These are phyloP conservation scores for Amoebophrya sp. DNA, from an alignment of 169 alveolate genomes.

Conservation along the genomic window DNA sequence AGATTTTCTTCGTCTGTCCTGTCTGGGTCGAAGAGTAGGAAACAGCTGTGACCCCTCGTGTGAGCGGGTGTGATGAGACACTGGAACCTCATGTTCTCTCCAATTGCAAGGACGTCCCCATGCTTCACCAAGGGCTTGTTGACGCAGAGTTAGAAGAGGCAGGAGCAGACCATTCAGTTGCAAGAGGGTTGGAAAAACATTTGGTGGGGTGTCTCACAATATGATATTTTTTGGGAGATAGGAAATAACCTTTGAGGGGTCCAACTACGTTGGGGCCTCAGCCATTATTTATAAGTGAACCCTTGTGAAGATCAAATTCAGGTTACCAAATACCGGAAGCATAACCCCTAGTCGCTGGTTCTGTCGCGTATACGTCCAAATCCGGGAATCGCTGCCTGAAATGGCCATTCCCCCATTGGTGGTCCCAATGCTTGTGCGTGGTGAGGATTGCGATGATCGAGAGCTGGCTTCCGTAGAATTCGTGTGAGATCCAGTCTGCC, in stretches of 20 bases:
- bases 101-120: neutral
- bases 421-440: constrained; percentile 24
- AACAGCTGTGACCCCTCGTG: neutral
- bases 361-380: constrained; percentile 6
- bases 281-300: too few relatives aligned
- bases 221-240: neutral
- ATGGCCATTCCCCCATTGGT: neutral
- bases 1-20: neutral
- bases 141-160: too few relatives aligned
- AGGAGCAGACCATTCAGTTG: too few relatives aligned
- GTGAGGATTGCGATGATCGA: neutral
- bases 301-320: too few relatives aligned
- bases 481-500: neutral
- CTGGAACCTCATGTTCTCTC: neutral
- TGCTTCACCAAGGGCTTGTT: neutral
- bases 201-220: neutral
- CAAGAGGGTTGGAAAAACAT: too few relatives aligned
- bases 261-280: too few relatives aligned
- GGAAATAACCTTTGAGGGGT: neutral
- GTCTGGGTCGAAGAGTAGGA: neutral
- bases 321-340: too few relatives aligned
- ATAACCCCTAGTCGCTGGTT: too few relatives aligned
- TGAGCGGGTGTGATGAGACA: neutral
- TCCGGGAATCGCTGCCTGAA: neutral
- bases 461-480: neutral